These are phyloP conservation scores for Mycena kentingensis DNA, from an alignment of 768 basidiomycete genomes.

Conservation along the genomic window DNA sequence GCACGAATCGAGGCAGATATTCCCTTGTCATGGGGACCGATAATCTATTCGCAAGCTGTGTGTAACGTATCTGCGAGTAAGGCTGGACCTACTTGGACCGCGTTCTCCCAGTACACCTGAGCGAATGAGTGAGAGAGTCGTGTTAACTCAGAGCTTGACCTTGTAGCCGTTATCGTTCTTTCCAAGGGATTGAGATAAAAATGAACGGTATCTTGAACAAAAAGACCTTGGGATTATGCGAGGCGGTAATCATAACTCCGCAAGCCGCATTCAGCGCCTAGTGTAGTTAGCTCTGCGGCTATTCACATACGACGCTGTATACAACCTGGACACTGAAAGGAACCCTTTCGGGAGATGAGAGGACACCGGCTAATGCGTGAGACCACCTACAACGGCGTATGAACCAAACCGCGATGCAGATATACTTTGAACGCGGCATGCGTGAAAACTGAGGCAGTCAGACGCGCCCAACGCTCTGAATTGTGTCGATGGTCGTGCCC, in stretches of 20 bases:
- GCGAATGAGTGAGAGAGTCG: not conserved
- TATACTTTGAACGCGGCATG: conserved; percentile 67
- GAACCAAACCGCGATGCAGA: conserved; percentile 68
- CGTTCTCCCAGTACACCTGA: conserved; percentile 90
- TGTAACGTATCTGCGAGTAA: not conserved
- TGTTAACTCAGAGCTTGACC: conserved; percentile 36
- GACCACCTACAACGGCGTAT: conserved; percentile 70
- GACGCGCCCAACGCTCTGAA: conserved; percentile 72
- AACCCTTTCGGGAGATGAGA: conserved; percentile 49
- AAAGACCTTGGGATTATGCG: conserved; percentile 83
- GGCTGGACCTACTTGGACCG: conserved; percentile 60
- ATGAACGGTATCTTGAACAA: not conserved
- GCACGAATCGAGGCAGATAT: conserved; percentile 67
- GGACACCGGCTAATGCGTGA: not conserved
- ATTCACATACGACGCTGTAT: too few relatives aligned
- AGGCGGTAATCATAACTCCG: conserved; percentile 93
- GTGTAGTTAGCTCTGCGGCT: not conserved
- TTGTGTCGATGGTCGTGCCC: conserved; percentile 87
- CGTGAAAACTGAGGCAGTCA: conserved; percentile 75
- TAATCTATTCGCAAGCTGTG: conserved; percentile 58
- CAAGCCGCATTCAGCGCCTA: conserved; percentile 62
- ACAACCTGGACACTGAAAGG: conserved; percentile 69
- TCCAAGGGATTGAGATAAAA: not conserved
- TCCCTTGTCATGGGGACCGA: conserved; percentile 78
- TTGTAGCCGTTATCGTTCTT: conserved; percentile 91